Conservation (phyloP, 805 yeast species). For the Saccharomycopsis sp. region DNA sequence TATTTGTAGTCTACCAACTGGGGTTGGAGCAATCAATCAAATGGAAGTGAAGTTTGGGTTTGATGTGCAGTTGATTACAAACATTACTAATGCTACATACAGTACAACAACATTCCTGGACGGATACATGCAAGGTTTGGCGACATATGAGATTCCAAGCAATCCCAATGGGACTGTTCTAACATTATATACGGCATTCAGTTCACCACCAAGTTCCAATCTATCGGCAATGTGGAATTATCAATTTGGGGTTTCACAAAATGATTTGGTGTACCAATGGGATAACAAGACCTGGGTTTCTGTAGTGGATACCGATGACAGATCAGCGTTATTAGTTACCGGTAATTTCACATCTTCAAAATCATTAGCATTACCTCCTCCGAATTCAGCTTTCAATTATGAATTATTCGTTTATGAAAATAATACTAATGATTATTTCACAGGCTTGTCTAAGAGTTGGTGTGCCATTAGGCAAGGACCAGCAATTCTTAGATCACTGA, state of each 20-base stretch:
- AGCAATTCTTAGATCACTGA: conserved; percentile 28
- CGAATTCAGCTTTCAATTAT: conserved; percentile 26
- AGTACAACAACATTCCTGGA: conserved; percentile 4
- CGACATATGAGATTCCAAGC: conserved; percentile 14
- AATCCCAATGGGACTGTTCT: conserved; percentile 18
- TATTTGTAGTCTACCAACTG: conserved; percentile 34
- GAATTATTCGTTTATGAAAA: conserved; percentile 39
- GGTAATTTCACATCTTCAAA: conserved; percentile 37
- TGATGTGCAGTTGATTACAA: conserved; percentile 11
- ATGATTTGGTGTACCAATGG: conserved; percentile 63
- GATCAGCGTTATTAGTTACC: conserved; percentile 59
- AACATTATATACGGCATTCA: conserved; percentile 17
- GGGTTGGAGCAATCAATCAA: conserved; percentile 3
- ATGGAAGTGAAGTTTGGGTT: conserved; percentile 18
- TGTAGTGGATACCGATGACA: conserved; percentile 64
- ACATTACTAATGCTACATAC: conserved; percentile 10
- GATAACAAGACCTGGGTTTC: conserved; percentile 48
- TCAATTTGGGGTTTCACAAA: conserved; percentile 59
- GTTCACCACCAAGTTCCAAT: conserved; percentile 12
- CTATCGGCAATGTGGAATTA: conserved; percentile 42
- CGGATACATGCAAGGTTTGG: conserved; percentile 20
- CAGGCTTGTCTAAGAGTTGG: conserved; percentile 47
- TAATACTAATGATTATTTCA: conserved; percentile 27
- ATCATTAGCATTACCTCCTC: conserved; percentile 19
- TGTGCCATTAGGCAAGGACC: conserved; percentile 64